Evolutionary conservation across 139 green algal genomes (phyloP).

Genomic region (Ostreobium quekettii): DNA sequence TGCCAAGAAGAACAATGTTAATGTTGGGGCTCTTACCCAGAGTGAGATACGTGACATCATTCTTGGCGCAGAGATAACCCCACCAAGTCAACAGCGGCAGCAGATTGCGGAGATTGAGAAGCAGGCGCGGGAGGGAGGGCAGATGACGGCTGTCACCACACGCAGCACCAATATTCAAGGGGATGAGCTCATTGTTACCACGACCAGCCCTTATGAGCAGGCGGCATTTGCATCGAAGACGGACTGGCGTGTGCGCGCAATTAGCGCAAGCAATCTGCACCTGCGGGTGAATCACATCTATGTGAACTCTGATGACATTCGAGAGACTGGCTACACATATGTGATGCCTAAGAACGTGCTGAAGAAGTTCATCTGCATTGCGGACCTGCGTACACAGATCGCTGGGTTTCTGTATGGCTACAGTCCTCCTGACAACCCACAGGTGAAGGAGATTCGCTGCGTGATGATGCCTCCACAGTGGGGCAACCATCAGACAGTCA

Average conservation of each 20-base stretch:
- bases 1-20: slow-evolving; percentile 99
- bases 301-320: slow-evolving; percentile 93
- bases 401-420: slow-evolving; percentile 77
- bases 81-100: slow-evolving; percentile 90
- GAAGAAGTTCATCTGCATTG: slow-evolving; percentile 98
- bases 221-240: slow-evolving; percentile 89
- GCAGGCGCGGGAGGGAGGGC: slow-evolving; percentile 71
- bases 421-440: slow-evolving; percentile 90
- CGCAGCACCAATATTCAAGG: slow-evolving; percentile 94
- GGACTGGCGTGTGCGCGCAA: slow-evolving; percentile 97
- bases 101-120: slow-evolving; percentile 99
- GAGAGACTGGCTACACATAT: slow-evolving; percentile 93
- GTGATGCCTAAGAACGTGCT: slow-evolving; percentile 99
- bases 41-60: slow-evolving; percentile 99
- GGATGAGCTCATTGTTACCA: slow-evolving; percentile 95
- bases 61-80: slow-evolving; percentile 96
- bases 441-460: slow-evolving; percentile 96
- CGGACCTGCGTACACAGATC: slow-evolving; percentile 94
- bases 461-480: slow-evolving; percentile 96
- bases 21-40: slow-evolving; percentile 88
- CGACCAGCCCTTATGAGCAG: slow-evolving; percentile 94
- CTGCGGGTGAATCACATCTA: slow-evolving; percentile 99
- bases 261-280: slow-evolving; percentile 94
- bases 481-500: slow-evolving; percentile 89
- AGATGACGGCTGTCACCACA: slow-evolving; percentile 91